Evolutionary conservation across 345 rosid species (phyloP), one percentile per base, ranked within the genome.

Genomic region (Salix koriyanagi): DNA sequence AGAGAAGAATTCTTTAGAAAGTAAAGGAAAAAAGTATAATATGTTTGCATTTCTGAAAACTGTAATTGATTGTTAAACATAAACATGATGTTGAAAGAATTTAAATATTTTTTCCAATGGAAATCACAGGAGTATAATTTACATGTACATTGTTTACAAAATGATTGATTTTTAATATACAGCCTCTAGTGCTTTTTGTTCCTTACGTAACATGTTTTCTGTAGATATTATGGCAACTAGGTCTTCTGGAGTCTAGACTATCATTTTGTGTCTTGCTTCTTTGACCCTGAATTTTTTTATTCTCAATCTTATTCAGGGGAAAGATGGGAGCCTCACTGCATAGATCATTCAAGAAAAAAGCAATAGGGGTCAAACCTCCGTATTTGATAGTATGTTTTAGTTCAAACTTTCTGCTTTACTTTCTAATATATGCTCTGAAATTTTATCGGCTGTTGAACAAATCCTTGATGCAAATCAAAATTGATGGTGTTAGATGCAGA

Each of bases 291-390:
- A 12, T 15, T 30, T 46, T 52, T 66, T 3, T 66, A 64, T 78
- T 72, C 54, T 76, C 66, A 50, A 65, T 83, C 44, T 37, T 78
- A 54, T 82, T 75, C 74, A 90, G 94, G 97, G 97, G 97, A 52
- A 92, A 85, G 84, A 86, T 92, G 65, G 97, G 97, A 41, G 89
- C 92, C 70, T 92, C 94, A 39, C 78, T 88, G 72, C 88, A 89
- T 75, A 87, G 97, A 82, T 79, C 85, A 60, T 80, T 65, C 26
- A 89, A 87, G 82, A 0, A 21, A 21, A 10, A 36, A 28, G 93
- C 81, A 67, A 70, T 90, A 74, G 94, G 94, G 61, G 87, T 89
- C 81, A 79, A 82, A 71, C 97, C 94, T 65, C 97, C 95, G 36
- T 92, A 88, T 65, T 86, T 92, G 36, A 86, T n/a, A 91, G 93